phyloP scores from a whole-genome alignment of 2,329 filamentous ascomycete species.

The Cordyceps javanica region DNA sequence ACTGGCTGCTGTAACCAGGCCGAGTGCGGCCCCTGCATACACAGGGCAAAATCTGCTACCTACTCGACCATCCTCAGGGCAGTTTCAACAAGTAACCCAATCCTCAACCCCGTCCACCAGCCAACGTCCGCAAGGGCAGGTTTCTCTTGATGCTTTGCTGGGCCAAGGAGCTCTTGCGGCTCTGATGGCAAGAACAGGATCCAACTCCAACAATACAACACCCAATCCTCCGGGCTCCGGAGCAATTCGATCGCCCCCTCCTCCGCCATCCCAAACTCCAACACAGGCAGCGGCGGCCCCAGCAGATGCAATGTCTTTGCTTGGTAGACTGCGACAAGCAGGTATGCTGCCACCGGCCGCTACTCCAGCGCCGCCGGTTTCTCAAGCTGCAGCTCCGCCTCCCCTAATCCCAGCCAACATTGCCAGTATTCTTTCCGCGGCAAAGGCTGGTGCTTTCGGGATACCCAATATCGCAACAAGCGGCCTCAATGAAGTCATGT shows the following conservation, averaged over 20 bases:
- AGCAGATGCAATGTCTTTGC: conserved; percentile 50
- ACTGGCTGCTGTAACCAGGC: conserved; percentile 57
- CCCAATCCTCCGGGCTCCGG: conserved; percentile 34
- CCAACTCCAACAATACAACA: conserved; percentile 41
- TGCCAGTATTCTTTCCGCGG: conserved; percentile 29
- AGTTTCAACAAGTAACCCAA: conserved; percentile 26
- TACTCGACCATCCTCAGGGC: conserved; percentile 18
- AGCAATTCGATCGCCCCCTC: conserved; percentile 42
- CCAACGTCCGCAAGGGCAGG: conserved; percentile 25
- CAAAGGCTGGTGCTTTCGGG: conserved; percentile 18
- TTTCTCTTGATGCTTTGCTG: conserved; percentile 54
- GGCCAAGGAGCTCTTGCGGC: conserved; percentile 54
- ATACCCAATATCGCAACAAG: conserved; percentile 18
- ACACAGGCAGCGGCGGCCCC: conserved; percentile 32
- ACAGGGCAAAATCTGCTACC: conserved; percentile 20
- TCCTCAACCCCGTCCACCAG: conserved; percentile 28
- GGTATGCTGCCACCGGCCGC: conserved; percentile 53
- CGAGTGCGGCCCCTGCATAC: conserved; percentile 19
- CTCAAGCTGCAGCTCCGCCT: conserved; percentile 23
- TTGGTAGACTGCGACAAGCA: conserved; percentile 62
- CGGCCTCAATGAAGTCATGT: conserved; percentile 49
- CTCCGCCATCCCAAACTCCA: conserved; percentile 25
- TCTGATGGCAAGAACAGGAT: conserved; percentile 47
- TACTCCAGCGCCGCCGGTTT: conserved; percentile 28
- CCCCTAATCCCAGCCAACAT: conserved; percentile 30